Conservation (phyloP, 78 protist species). For the Dictyostelium brefeldianum region DNA sequence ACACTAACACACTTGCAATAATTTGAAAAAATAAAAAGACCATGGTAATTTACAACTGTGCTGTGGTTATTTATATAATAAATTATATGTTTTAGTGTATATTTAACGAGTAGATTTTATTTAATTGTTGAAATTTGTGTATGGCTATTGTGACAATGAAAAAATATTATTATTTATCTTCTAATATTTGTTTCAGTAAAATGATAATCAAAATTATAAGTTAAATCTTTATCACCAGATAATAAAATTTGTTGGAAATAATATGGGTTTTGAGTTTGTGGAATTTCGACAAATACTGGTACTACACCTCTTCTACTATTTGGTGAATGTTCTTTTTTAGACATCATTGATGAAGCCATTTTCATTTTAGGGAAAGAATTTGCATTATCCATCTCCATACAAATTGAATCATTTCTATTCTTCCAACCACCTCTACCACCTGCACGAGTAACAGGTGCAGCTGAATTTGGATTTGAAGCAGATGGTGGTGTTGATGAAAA, state of each 20-base stretch:
- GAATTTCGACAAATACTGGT: slow-evolving; percentile 55
- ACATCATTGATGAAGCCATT: neutral
- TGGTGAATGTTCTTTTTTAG: too few species aligned
- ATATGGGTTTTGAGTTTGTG: neutral
- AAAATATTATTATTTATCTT: neutral
- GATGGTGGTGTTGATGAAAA: slow-evolving; percentile 20
- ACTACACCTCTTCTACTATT: slow-evolving; percentile 28
- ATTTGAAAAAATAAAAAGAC: too few species aligned
- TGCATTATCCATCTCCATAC: neutral
- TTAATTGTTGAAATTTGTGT: neutral
- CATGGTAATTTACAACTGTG: too few species aligned
- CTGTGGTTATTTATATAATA: too few species aligned
- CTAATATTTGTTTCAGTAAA: neutral
- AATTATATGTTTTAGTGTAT: too few species aligned
- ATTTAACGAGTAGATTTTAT: too few species aligned
- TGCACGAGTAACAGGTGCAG: too few species aligned
- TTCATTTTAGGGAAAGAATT: neutral
- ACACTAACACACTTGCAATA: too few species aligned
- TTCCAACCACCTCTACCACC: too few species aligned
- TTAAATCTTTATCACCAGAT: slow-evolving; percentile 43
- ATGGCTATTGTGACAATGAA: neutral
- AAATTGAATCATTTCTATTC: too few species aligned
- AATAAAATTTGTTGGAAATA: slow-evolving; percentile 62
- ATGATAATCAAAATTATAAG: slow-evolving; percentile 6
- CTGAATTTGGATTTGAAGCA: neutral